phyloP scores from a whole-genome alignment of 1,284 basidiomycete genomes.

The Ganoderma leucocontextum region DNA sequence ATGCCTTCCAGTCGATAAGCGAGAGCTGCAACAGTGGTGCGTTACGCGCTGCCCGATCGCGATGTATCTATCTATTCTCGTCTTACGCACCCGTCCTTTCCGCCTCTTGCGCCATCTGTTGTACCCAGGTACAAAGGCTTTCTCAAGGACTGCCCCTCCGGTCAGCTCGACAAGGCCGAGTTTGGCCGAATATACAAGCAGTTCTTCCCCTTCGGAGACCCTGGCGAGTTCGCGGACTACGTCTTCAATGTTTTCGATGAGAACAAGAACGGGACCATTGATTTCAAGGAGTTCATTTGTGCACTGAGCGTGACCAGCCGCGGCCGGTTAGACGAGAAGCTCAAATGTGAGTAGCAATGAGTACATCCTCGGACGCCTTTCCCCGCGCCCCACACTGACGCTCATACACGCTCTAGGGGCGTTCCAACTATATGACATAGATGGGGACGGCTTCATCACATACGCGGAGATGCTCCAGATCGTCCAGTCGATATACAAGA shows the following conservation, averaged over 20 bases:
- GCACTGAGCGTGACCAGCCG: constrained; percentile 95
- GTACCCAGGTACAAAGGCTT: constrained; percentile 94
- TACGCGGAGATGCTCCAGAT: constrained; percentile 99
- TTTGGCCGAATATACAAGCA: constrained; percentile 99
- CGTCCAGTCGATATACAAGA: constrained; percentile 96
- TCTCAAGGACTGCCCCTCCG: constrained; percentile 98
- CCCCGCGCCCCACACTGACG: constrained; percentile 3
- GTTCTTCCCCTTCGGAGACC: constrained; percentile 99
- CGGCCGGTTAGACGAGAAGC: constrained; percentile 96
- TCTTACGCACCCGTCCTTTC: constrained; percentile 21
- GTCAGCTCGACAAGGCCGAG: constrained; percentile 95
- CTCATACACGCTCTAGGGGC: constrained; percentile 75
- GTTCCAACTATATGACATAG: constrained; percentile 99
- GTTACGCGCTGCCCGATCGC: constrained; percentile 25
- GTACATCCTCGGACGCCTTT: constrained; percentile 8
- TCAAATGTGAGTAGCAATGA: constrained; percentile 84
- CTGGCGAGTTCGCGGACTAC: constrained; percentile 96
- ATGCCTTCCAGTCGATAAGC: constrained; percentile 89
- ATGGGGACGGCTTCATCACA: constrained; percentile 96
- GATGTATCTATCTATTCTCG: constrained; percentile 18
- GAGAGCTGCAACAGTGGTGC: constrained; percentile 98
- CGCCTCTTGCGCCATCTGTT: constrained; percentile 24
- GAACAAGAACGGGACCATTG: constrained; percentile 95
- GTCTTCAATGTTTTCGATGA: constrained; percentile 99
- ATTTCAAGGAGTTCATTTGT: constrained; percentile 99